phyloP scores from a whole-genome alignment of 495 filamentous ascomycete species.

The Rhypophila decipiens region DNA sequence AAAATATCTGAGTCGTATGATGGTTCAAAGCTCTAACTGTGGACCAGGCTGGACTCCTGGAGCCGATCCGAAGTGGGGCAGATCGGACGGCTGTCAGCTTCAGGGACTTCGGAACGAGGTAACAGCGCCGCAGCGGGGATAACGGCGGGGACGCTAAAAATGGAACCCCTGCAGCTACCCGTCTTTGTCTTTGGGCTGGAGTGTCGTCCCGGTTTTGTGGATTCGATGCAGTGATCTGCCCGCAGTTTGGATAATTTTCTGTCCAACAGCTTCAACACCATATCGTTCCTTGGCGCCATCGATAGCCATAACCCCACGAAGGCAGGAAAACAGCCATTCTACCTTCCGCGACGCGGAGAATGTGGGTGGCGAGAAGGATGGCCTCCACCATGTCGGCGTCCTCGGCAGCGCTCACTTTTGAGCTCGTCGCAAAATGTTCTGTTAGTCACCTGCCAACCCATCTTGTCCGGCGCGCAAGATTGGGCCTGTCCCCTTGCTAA shows the following conservation, averaged over 20 bases:
- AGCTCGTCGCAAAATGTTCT: conserved; percentile 75
- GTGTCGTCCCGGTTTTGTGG: neutral
- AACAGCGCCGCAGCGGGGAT: neutral
- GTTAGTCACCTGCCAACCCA: conserved; percentile 42
- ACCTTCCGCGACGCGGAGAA: conserved; percentile 7
- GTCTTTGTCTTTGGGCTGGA: too few relatives aligned
- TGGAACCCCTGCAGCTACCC: neutral
- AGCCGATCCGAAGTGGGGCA: neutral
- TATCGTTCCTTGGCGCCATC: too few relatives aligned
- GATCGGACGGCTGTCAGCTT: too few relatives aligned
- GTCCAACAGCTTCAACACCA: too few relatives aligned
- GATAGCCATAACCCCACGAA: too few relatives aligned
- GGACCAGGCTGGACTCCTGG: neutral
- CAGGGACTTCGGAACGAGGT: neutral
- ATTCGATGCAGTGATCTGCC: neutral
- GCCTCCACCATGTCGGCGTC: conserved; percentile 37
- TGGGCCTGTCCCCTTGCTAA: neutral
- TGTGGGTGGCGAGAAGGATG: conserved; percentile 38
- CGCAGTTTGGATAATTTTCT: neutral
- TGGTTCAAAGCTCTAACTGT: neutral
- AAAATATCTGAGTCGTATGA: conserved; percentile 1
- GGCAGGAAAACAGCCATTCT: too few relatives aligned
- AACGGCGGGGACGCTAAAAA: neutral
- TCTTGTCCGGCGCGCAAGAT: neutral
- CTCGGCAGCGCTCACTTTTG: conserved; percentile 65